These are phyloP conservation scores for Pseudognaphalium luteoalbum DNA, from an alignment of 129 eudicot species.

Conservation along the genomic window DNA sequence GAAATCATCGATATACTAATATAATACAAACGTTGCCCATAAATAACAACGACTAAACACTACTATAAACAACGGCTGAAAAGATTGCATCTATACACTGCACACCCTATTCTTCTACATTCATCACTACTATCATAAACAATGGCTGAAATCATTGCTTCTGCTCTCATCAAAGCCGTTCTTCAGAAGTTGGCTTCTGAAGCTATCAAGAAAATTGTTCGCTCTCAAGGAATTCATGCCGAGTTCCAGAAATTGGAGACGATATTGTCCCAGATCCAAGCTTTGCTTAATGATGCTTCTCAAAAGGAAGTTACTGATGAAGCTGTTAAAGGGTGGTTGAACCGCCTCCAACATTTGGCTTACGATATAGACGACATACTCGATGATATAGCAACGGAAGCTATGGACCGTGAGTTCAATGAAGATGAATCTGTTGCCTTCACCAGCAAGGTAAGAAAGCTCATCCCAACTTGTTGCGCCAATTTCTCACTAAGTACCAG, in stretches of 20 bases:
- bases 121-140: not conserved
- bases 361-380: not conserved
- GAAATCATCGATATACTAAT: no score
- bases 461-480: slow-evolving; percentile 18
- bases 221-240: not conserved
- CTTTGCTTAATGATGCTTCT: slow-evolving; percentile 15
- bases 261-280: not conserved
- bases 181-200: not conserved
- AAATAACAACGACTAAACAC: no score
- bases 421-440: no score
- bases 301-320: not conserved
- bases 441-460: slow-evolving; percentile 12
- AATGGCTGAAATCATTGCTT: not conserved
- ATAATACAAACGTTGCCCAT: no score
- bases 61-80: no score
- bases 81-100: no score
- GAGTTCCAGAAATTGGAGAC: not conserved
- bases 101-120: no score
- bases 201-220: not conserved
- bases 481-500: not conserved
- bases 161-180: not conserved
- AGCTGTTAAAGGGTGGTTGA: slow-evolving; percentile 11
- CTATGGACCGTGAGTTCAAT: not conserved
- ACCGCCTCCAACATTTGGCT: slow-evolving; percentile 8
- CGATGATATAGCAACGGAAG: not conserved